Evolutionary conservation across 371 early-diverging fungal genomes (phyloP), one percentile per base, ranked within the genome.

Genomic region (Circinella minor): DNA sequence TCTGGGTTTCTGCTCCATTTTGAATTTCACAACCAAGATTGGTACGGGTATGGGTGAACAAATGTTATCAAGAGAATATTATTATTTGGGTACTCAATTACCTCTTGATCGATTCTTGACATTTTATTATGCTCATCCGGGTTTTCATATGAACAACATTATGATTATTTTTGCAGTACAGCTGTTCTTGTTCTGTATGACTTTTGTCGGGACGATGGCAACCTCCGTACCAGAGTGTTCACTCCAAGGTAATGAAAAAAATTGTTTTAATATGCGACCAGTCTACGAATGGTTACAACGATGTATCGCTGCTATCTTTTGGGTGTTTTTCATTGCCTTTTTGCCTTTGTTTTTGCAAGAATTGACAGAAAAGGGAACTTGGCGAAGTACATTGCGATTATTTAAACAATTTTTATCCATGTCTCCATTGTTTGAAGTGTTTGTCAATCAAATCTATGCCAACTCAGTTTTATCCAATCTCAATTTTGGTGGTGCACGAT

Each of bases 21-120:
- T 95, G 71, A 91, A 93, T 77, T 96, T 95, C 70, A 92, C 91
- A 39, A 92, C 95, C 65, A 96, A 96, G 78, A 94, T 95, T 55
- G 94, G 95, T 37, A 92, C 93, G 1, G 96, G 96, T 62, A 95
- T 95, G 94, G 95, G 93, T 36, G 95, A 96, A 77, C 95, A 96
- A 76, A 87, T 94, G 79, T 75, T 95, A 43, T 94, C 95, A 15
- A 89, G 96, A 37, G 96, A 95, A 73, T 91, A 95, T 76, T 95
- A 95, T 78, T 93, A 93, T 79, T 76, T 96, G 20, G 94, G 95
- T 43, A 91, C 94, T 17, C 91, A 90, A 66, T 81, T 95, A 36
- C 93, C 95, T 0, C 74, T 95, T 17, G 95, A 95, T 71, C 83
- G 95, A 5, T 91, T 95, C 79, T 78, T 96, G 72, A 94, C 95